phyloP scores from a whole-genome alignment of 2,329 filamentous ascomycete genomes.

The Aplosporella prunicola region DNA sequence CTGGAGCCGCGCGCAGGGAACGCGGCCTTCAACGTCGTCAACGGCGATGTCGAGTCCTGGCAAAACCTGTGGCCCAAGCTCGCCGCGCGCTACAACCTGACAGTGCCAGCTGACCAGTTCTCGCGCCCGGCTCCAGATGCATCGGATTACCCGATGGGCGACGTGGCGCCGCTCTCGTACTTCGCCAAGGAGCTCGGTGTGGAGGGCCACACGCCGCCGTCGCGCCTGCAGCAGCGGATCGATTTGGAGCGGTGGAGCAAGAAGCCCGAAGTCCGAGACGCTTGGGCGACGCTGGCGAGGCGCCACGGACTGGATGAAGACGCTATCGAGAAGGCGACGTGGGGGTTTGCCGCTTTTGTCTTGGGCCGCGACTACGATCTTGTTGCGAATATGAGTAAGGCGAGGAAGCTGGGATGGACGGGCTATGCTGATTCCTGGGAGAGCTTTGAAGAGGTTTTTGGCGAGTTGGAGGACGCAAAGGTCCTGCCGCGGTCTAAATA shows the following conservation, averaged over 20 bases:
- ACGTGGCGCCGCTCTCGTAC: background rate
- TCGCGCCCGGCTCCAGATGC: background rate
- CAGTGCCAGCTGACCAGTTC: background rate
- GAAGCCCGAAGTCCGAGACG: constrained; percentile 27
- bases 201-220: constrained; percentile 11
- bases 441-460: constrained; percentile 28
- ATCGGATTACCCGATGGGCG: background rate
- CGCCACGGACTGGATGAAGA: constrained; percentile 28
- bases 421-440: constrained; percentile 31
- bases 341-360: constrained; percentile 35
- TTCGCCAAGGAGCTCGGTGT: constrained; percentile 22
- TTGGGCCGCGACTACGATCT: constrained; percentile 35
- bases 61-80: constrained; percentile 34
- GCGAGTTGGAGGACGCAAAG: constrained; percentile 23
- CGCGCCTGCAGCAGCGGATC: constrained; percentile 25
- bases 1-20: constrained; percentile 26
- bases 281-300: constrained; percentile 29
- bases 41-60: constrained; percentile 35
- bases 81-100: constrained; percentile 6
- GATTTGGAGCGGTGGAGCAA: constrained; percentile 35
- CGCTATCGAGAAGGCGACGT: constrained; percentile 37
- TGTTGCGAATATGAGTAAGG: constrained; percentile 38
- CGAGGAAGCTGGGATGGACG: constrained; percentile 36
- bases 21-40: constrained; percentile 36
- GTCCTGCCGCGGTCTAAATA: constrained; percentile 12